A percentile compares a stretch with the other conserved stretches of the same genome.
Conservation (phyloP, 306 rosid genomes). For the Delonix regia region DNA sequence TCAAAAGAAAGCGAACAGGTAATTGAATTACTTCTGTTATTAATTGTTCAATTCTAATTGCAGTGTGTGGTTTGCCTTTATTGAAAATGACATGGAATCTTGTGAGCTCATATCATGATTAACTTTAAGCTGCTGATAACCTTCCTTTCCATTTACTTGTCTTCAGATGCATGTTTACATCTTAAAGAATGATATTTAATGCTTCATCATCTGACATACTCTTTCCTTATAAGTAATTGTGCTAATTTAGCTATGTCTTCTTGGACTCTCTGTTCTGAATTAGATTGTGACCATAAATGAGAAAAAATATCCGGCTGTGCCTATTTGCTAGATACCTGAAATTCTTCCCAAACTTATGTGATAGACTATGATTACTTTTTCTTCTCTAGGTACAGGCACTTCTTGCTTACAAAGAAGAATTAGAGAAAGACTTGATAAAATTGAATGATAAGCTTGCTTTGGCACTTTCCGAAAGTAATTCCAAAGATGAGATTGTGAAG, state of each 20-base stretch:
- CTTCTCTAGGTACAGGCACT: conserved; percentile 54
- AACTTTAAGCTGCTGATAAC: conserved; percentile 6
- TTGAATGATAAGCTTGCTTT: conserved; percentile 62
- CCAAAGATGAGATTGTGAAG: conserved; percentile 78
- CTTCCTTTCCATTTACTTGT: not conserved
- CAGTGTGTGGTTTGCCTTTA: not conserved
- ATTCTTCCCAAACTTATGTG: not conserved
- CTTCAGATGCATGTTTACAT: not conserved
- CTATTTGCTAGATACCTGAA: conserved; percentile 11
- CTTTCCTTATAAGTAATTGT: conserved; percentile 16
- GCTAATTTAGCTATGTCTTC: not conserved
- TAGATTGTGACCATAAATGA: conserved; percentile 12
- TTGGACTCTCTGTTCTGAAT: conserved; percentile 12
- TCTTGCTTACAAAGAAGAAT: conserved; percentile 69
- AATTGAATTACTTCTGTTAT: not conserved
- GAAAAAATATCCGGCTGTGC: not conserved
- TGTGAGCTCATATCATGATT: conserved; percentile 18
- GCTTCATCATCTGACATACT: conserved; percentile 4
- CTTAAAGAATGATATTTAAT: conserved; percentile 11
- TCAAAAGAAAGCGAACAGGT: conserved; percentile 73
- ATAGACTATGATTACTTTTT: not conserved
- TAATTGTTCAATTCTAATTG: conserved; percentile 16
- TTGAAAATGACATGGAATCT: not conserved
- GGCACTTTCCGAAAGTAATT: conserved; percentile 61
- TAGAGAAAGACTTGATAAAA: conserved; percentile 68